Percentiles rank a stretch among this genome's conserved stretches.
phyloP scores from a whole-genome alignment of 192 early-diverging fungal genomes.

The Mortierella antarctica region DNA sequence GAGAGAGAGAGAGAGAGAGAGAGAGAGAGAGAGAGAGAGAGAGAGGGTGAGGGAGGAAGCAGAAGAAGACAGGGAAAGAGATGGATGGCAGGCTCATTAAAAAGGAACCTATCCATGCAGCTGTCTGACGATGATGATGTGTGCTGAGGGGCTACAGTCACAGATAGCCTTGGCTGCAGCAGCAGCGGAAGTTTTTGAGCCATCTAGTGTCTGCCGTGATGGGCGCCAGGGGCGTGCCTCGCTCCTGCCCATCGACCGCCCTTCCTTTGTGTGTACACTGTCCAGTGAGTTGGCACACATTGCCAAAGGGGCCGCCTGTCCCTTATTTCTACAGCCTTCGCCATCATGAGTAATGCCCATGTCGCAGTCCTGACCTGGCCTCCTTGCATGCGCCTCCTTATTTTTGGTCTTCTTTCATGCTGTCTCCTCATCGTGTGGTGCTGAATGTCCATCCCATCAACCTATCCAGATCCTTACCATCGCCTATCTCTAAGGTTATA shows the following conservation, averaged over 20 bases:
- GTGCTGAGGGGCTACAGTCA: neutral
- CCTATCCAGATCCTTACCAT: too few species aligned
- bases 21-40: neutral
- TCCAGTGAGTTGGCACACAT: too few species aligned
- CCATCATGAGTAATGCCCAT: neutral
- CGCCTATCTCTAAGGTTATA: too few species aligned
- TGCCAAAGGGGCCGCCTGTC: neutral
- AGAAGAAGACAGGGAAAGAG: neutral
- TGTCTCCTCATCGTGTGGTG: neutral
- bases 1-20: neutral
- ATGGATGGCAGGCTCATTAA: neutral
- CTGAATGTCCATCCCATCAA: too few species aligned
- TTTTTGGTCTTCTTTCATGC: neutral
- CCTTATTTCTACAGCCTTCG: neutral
- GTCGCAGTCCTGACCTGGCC: neutral
- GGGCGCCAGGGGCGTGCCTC: too few species aligned
- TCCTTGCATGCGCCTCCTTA: neutral
- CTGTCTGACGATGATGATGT: neutral
- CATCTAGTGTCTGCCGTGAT: too few species aligned
- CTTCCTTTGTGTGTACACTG: too few species aligned
- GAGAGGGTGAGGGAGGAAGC: neutral
- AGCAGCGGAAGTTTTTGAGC: too few species aligned
- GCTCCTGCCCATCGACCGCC: too few species aligned
- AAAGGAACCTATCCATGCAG: neutral
- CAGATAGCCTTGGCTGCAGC: neutral